Conservation (phyloP, 164 flowering plant genomes). For the Piper longum region DNA sequence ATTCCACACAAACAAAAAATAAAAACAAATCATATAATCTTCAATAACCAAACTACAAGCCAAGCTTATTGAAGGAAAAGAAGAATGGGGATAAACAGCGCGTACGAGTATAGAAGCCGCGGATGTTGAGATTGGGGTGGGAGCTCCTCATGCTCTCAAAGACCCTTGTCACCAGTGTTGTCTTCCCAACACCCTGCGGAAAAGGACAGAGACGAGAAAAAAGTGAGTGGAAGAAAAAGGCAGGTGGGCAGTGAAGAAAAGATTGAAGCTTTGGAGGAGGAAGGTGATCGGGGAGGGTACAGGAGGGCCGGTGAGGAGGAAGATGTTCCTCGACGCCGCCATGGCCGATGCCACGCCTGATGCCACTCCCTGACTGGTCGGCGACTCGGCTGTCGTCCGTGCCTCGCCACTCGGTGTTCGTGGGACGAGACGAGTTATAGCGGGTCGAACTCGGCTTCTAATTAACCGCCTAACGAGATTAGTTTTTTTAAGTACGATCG, state of each 20-base stretch:
- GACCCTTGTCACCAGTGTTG: constrained; percentile 53
- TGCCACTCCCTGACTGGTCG: no score
- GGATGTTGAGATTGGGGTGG: constrained; percentile 48
- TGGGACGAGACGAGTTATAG: no score
- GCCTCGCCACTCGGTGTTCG: no score
- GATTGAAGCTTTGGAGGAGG: no score
- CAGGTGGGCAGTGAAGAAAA: neutral
- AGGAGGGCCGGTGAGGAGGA: constrained; percentile 8
- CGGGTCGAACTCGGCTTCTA: no score
- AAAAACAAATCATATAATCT: no score
- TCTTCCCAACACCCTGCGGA: constrained; percentile 69
- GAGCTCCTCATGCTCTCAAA: constrained; percentile 39
- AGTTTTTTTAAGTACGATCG: no score
- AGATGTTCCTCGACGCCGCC: constrained; percentile 6
- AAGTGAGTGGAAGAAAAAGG: neutral
- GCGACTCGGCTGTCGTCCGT: neutral
- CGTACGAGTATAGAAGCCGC: constrained; percentile 76
- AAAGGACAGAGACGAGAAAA: neutral
- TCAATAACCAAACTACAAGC: no score
- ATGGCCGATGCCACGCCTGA: neutral
- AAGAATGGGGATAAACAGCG: neutral
- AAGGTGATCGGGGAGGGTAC: neutral
- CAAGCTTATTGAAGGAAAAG: neutral
- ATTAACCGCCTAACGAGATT: no score
- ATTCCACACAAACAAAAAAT: no score